These are phyloP conservation scores for Quercus glauca DNA, from an alignment of 306 rosid species.

Conservation along the genomic window DNA sequence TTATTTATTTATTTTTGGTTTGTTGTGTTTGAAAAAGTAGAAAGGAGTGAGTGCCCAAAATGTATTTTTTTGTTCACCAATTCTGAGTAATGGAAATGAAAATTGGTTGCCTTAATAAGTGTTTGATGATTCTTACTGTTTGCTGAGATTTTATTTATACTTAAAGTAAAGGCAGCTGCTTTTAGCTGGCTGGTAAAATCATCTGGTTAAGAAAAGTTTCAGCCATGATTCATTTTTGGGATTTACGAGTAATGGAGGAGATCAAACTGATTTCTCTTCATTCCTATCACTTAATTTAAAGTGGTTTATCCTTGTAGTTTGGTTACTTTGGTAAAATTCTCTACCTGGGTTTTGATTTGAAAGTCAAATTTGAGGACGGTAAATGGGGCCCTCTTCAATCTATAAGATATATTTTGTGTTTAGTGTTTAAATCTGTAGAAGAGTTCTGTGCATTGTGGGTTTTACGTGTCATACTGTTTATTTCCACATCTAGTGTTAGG, in stretches of 20 bases:
- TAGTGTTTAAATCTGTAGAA: neutral
- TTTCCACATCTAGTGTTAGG: neutral
- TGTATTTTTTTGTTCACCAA: neutral
- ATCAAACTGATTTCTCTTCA: neutral
- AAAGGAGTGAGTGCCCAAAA: constrained; percentile 8
- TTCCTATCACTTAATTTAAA: neutral
- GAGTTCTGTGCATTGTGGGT: neutral
- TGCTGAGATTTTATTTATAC: neutral
- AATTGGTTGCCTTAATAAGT: neutral
- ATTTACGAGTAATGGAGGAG: neutral
- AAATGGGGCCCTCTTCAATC: neutral
- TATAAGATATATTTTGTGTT: neutral
- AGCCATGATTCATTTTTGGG: neutral
- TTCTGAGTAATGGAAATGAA: constrained; percentile 2
- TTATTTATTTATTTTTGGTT: neutral
- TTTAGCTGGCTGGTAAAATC: constrained; percentile 1
- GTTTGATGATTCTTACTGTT: neutral
- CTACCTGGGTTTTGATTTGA: neutral
- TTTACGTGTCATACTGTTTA: neutral
- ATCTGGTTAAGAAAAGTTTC: neutral
- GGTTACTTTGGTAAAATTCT: neutral
- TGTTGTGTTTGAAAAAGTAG: constrained; percentile 11
- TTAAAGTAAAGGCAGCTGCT: constrained; percentile 9
- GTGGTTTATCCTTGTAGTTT: neutral
- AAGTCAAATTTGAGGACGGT: neutral